A percentile compares a stretch with the other conserved stretches of the same genome.
These are phyloP conservation scores for Astathelohania contejeani DNA, from an alignment of 371 early-diverging fungal genomes.

Conservation along the genomic window DNA sequence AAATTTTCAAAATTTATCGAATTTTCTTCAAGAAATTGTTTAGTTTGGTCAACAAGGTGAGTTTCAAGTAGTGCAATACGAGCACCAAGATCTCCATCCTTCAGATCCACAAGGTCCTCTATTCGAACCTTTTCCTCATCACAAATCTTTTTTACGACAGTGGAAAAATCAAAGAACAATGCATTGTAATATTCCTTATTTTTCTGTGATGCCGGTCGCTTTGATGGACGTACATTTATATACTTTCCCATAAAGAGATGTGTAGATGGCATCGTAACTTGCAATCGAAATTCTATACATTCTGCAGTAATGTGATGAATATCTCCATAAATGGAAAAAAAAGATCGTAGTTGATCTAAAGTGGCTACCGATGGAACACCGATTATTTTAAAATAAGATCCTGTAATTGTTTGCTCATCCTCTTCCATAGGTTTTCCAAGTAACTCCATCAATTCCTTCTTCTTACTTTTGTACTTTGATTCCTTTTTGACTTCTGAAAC, in stretches of 20 bases:
- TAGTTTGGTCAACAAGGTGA: slow-evolving; percentile 48
- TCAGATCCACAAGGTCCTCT: slow-evolving; percentile 38
- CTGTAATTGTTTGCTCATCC: not conserved
- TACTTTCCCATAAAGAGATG: not conserved
- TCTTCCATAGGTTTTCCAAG: not conserved
- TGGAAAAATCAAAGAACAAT: slow-evolving; percentile 50
- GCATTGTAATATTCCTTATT: slow-evolving; percentile 34
- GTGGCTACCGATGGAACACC: not conserved
- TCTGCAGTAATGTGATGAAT: not conserved
- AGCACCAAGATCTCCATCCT: slow-evolving; percentile 45
- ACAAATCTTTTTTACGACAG: slow-evolving; percentile 42
- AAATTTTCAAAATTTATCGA: slow-evolving; percentile 25
- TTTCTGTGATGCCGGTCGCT: not conserved
- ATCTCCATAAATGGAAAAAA: not conserved
- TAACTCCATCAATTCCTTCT: not conserved
- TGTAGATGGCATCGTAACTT: not conserved
- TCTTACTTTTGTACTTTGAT: slow-evolving; percentile 33
- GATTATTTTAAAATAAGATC: too few species aligned
- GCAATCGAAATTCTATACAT: not conserved
- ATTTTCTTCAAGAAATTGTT: slow-evolving; percentile 43
- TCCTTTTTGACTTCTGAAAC: slow-evolving; percentile 11
- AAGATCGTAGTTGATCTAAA: not conserved
- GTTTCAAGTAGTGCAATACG: slow-evolving; percentile 47
- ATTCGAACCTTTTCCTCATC: slow-evolving; percentile 37
- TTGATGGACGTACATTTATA: not conserved